Base-by-base conservation (phyloP, 495 filamentous ascomycete species). In the Aspergillus incahuasiensis region DNA sequence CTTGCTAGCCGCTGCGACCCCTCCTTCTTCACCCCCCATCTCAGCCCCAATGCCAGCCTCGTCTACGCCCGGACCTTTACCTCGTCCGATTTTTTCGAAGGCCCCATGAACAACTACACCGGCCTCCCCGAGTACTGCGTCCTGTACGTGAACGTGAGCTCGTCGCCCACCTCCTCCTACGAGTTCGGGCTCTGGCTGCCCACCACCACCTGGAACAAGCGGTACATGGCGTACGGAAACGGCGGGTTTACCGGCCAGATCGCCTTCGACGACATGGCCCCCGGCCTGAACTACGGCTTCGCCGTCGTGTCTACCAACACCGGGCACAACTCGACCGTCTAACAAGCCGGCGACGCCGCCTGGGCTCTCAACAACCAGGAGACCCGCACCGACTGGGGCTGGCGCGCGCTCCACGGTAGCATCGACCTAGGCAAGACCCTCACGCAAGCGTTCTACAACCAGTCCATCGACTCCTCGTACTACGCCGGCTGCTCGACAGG, bases 401-500 rank as follows among this genome's bases (percentile, higher is more conserved):
- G 48, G 28, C 53, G 60, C 7, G 56, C 60, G 5, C 28, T 56
- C 21, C 63, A 66, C 42, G 32, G 39, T 5, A 41, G 45, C 3
- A 63, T 64, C 1, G 54, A 65, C 7, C 8, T 75, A 6, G 69
- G 56, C 11, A 74, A 75, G 43, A 44, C 47, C 7, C 56, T 79
- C 12, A 65, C 63, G 0, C 56, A 59, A 6, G 62, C 61, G 3
- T 85, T 77, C 68, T 81, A 83, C 55, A 68, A 64, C 15, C 60
- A 48, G 0, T 28, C 61, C 2, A 63, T 75, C 48, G 58, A 61
- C 6, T 75, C 80, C 53, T 76, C 71, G 8, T 86, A 86, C 63
- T 86, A 79, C 60, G 63, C 66, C 12, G 79, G 79, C 16, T 87
- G 82, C 66, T 84, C 81, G 0, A 82, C 78, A 0, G 83, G 83